phyloP scores from a whole-genome alignment of 495 filamentous ascomycete species.

The Rostrohypoxylon terebratum region DNA sequence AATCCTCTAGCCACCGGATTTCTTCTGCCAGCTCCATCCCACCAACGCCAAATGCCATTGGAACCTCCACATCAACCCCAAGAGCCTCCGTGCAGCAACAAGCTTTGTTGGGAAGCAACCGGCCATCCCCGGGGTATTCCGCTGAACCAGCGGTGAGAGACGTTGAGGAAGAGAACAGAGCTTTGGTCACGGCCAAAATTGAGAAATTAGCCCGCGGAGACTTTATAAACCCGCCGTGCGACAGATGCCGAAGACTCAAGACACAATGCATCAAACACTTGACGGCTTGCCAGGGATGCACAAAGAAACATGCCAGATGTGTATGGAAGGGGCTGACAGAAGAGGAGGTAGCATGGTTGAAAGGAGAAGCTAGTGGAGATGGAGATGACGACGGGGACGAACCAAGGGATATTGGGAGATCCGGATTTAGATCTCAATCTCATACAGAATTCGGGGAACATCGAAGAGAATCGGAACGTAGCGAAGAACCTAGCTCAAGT shows the following conservation, averaged over 20 bases:
- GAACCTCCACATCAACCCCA: slow-evolving; percentile 45
- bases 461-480: slow-evolving; percentile 37
- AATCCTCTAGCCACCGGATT: slow-evolving; percentile 43
- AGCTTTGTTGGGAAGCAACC: slow-evolving; percentile 38
- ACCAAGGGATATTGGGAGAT: slow-evolving; percentile 35
- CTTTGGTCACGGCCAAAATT: slow-evolving; percentile 77
- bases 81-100: slow-evolving; percentile 47
- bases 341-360: slow-evolving; percentile 66
- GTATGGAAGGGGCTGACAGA: slow-evolving; percentile 82
- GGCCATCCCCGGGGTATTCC: slow-evolving; percentile 47
- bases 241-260: slow-evolving; percentile 81
- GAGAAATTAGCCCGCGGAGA: slow-evolving; percentile 80
- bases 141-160: slow-evolving; percentile 41
- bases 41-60: slow-evolving; percentile 48
- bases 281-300: slow-evolving; percentile 87
- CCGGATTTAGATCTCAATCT: slow-evolving; percentile 34
- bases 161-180: slow-evolving; percentile 58
- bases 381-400: slow-evolving; percentile 47
- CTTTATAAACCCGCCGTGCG: slow-evolving; percentile 80
- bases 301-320: slow-evolving; percentile 88
- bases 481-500: slow-evolving; percentile 34
- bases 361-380: slow-evolving; percentile 43
- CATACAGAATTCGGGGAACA: slow-evolving; percentile 39
- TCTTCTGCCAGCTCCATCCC: slow-evolving; percentile 46
- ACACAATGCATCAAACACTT: slow-evolving; percentile 87